phyloP scores from a whole-genome alignment of 2,329 filamentous ascomycete genomes.

The Alternaria gaisen region DNA sequence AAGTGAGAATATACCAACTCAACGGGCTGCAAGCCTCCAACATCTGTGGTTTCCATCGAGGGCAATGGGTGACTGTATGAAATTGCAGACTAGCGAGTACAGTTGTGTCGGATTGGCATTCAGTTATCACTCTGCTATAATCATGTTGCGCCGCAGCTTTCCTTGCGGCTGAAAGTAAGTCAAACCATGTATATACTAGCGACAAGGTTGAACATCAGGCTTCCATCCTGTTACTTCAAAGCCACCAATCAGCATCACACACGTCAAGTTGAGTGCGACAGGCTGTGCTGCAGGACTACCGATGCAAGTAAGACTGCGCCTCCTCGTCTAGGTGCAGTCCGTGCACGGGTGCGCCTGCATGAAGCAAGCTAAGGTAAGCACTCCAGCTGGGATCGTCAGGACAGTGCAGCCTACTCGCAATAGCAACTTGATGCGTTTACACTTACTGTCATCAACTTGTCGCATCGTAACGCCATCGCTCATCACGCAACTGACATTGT shows the following conservation, averaged over 20 bases:
- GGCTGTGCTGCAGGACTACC: conserved; percentile 23
- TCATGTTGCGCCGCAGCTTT: background rate
- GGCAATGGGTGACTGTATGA: background rate
- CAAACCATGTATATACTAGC: background rate
- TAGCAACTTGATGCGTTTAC: background rate
- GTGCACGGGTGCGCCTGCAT: conserved; percentile 23
- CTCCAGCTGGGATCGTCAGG: background rate
- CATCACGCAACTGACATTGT: background rate
- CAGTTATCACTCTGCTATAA: background rate
- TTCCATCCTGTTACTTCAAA: background rate
- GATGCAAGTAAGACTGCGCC: background rate
- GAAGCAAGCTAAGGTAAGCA: background rate
- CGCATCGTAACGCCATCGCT: background rate
- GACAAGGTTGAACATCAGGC: background rate
- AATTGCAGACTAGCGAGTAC: background rate
- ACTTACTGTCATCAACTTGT: background rate
- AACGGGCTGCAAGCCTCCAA: background rate
- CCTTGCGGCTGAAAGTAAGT: background rate
- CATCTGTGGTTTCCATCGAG: background rate
- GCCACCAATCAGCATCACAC: conserved; percentile 30
- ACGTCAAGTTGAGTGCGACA: conserved; percentile 45
- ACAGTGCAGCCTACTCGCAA: background rate
- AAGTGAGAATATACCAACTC: background rate
- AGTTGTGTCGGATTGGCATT: background rate
- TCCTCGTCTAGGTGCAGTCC: background rate